A percentile compares a stretch with the other conserved stretches of the same genome.
Evolutionary conservation across 352 stramenopile species (phyloP).

Genomic region (Phytophthora macrochlamydospora): DNA sequence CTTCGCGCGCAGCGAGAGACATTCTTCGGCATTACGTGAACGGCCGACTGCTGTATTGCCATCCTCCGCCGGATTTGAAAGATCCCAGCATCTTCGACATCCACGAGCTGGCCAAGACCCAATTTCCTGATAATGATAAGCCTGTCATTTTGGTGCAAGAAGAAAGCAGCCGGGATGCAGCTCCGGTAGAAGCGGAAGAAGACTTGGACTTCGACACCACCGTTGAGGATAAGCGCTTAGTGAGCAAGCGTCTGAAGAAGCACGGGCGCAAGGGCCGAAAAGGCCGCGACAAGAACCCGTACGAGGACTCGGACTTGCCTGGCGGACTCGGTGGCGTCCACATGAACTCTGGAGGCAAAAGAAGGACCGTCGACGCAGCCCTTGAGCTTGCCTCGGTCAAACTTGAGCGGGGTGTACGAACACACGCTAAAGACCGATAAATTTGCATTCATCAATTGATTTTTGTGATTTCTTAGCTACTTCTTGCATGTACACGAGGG

Average conservation of each 20-base stretch:
- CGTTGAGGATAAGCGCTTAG: conserved; percentile 65
- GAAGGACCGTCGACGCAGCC: conserved; percentile 59
- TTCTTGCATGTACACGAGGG: conserved; percentile 21
- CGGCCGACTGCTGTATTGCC: conserved; percentile 97
- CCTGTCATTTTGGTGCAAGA: conserved; percentile 14
- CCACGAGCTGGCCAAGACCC: conserved; percentile 57
- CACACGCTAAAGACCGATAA: too few relatives aligned
- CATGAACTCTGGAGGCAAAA: conserved; percentile 82
- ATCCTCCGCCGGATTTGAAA: conserved; percentile 86
- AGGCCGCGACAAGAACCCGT: conserved; percentile 96
- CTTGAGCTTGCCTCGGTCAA: conserved; percentile 11
- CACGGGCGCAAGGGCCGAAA: conserved; percentile 98
- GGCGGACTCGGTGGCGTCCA: conserved; percentile 51
- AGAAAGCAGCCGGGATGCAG: conserved; percentile 17
- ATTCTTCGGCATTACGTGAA: conserved; percentile 98
- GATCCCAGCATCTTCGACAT: conserved; percentile 78
- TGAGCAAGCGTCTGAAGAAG: conserved; percentile 90
- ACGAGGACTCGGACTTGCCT: conserved; percentile 89
- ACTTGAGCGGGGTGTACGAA: too few relatives aligned
- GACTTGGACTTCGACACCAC: conserved; percentile 75
- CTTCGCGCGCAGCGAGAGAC: conserved; percentile 93
- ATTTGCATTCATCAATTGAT: conserved; percentile 36
- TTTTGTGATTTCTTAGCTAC: conserved; percentile 40
- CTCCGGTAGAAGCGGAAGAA: conserved; percentile 20
- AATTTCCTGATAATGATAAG: conserved; percentile 62